Evolutionary conservation across 1,284 basidiomycete genomes (phyloP), one percentile per base, ranked within the genome.

Genomic region (Cryptococcus sp.): DNA sequence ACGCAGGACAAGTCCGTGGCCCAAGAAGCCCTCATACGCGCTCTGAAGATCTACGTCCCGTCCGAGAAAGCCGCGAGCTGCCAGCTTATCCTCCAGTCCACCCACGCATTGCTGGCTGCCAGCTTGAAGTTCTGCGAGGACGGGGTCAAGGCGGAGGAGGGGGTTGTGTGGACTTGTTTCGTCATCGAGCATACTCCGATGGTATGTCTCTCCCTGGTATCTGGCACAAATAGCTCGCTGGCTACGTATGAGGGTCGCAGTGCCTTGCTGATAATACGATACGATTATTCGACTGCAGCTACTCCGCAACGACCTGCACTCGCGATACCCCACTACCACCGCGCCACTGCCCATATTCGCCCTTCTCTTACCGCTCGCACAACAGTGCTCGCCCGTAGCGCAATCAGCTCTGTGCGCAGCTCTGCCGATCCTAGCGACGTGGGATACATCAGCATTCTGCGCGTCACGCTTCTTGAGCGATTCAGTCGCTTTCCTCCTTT

Each of bases 111-210:
- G 2, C 52, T 73, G 5, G 59, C 58, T 17, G 67, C 63, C 4
- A 68, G 66, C 50, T 46, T 73, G 17, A 55, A 54, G 25, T 43
- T 67, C 7, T 70, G 68, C 42, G 53, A 58, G 16, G 41, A 60
- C 4, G 23, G 20, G 3, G 19, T 56, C 15, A 64, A 57, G 20
- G 50, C 45, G 15, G 52, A 57, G 27, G 57, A 62, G 42, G 71
- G 69, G 1, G 62, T 68, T 3, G 50, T 55, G 3, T 73, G 71
- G 71, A 50, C 58, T 22, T 73, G 71, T 49, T 70, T 70, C 57
- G 60, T 73, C 39, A 62, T 71, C n/a, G 50, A 68, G 42, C 54
- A 70, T 43, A 67, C 61, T 8, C 71, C 71, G 11, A 68, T 73
- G 62, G 71, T 70, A 30, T 47, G 65, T 60, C 35, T 30, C 27